Evolutionary conservation across 768 basidiomycete genomes (phyloP), one percentile per base, ranked within the genome.

Genomic region (Amanita rubescens): DNA sequence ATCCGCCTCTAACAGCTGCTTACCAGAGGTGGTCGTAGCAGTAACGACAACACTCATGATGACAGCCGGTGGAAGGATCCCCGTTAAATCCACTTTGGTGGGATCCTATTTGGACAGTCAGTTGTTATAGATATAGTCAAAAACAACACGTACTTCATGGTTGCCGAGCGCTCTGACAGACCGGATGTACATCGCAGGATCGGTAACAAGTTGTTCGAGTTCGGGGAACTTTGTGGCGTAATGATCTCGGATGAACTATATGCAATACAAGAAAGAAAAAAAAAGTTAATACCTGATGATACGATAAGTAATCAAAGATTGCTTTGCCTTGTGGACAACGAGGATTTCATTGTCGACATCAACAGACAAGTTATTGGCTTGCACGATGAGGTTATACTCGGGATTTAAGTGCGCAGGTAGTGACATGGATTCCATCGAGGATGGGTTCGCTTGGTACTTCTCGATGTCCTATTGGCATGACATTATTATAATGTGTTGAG

Each of bases 261-360:
- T 22, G 54, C 55, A 55, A 54, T 27, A 51, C n/a, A 15, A 37
- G 30, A 47, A 35, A 34, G 41, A 32, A 45, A 24, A 34, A 45
- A 32, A 45, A 24, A 54, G 52, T 60, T 54, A 65, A 62, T 52
- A 62, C 43, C 49, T 54, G 27, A 41, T 42, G 38, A 33, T 5
- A 47, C 12, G 15, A 35, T 24, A 54, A 47, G 10, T 37, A 42
- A 11, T 1, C 15, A 49, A 58, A 14, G 49, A n/a, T 24, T 35
- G 12, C 63, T 69, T 58, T 60, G 80, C 93, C 78, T 99, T 99
- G 73, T 99, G 92, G 0, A 99, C 94, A 30, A 99, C 77, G 33
- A 99, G 76, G 51, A 97, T 91, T 68, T 99, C 96, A 61, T 99
- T 99, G 70, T 99, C 96, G 5, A 98, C 85, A 62, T 99, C 96